phyloP scores from a whole-genome alignment of 257 asterid genomes.

The Parsonsia alboflavescens region DNA sequence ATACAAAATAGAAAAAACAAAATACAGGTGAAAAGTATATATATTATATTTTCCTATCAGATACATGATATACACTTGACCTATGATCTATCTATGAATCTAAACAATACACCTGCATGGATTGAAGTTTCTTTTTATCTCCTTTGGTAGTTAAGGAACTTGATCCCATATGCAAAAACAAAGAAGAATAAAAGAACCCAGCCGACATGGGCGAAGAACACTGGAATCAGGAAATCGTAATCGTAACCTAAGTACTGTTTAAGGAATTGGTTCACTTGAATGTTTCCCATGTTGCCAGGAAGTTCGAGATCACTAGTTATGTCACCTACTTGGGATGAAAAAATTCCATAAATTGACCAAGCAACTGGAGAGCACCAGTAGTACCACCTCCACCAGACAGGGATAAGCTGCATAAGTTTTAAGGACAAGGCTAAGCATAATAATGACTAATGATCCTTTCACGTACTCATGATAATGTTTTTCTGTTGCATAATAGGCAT shows the following conservation, averaged over 20 bases:
- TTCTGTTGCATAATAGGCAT: not conserved
- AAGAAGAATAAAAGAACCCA: slow-evolving; percentile 80
- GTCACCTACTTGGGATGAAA: slow-evolving; percentile 62
- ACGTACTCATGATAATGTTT: not conserved
- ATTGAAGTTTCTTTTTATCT: slow-evolving; percentile 25
- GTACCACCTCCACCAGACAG: slow-evolving; percentile 93
- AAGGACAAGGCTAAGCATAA: not conserved
- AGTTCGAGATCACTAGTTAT: slow-evolving; percentile 25
- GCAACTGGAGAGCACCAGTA: slow-evolving; percentile 89
- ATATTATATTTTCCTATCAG: not conserved
- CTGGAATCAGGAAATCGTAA: slow-evolving; percentile 52
- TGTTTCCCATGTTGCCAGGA: slow-evolving; percentile 14
- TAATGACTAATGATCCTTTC: not conserved
- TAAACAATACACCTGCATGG: not conserved
- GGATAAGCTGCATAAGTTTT: slow-evolving; percentile 50
- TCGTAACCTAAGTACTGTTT: slow-evolving; percentile 54
- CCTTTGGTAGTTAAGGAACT: slow-evolving; percentile 74
- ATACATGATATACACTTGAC: slow-evolving; percentile 11
- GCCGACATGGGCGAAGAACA: slow-evolving; percentile 70
- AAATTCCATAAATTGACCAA: slow-evolving; percentile 69
- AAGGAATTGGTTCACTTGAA: slow-evolving; percentile 36
- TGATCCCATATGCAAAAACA: slow-evolving; percentile 76
- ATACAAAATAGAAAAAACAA: not conserved
- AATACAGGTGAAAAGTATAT: not conserved
- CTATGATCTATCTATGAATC: not conserved